Base-by-base conservation (phyloP, 352 stramenopile species). In the Globisporangium iwayamae region DNA sequence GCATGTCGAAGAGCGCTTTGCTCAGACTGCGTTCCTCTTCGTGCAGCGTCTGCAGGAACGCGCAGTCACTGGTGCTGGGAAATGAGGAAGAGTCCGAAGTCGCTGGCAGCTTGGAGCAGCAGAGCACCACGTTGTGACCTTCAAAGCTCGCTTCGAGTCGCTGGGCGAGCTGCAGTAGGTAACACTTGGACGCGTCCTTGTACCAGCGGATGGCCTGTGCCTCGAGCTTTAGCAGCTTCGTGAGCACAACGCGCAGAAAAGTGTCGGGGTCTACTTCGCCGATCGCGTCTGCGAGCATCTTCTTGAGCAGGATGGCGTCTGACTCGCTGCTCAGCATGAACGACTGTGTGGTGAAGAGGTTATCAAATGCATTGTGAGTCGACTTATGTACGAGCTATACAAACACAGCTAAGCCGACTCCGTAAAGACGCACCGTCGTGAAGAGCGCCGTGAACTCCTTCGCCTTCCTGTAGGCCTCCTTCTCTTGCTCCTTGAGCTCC, bases 201-300 rank as follows among this genome's bases (percentile, higher is more conserved):
- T 91, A 94, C 85, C 85, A 94, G 32, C 63, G 60, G 48, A 91
- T 86, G 3, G 85, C 76, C 32, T 93, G 78, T 9, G 70, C 66
- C 57, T 94, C 85, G 22, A 93, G 74, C 20, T 72, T 87, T 9
- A 94, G 56, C 4, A 94, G 53, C 52, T 88, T 83, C 10, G 74
- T 83, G 10, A 94, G 47, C 8, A 82, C 55, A 5, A 76, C 64
- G 25, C 85, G 83, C 61, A 94, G 56, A 13, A 75, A 75, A 16
- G 65, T 75, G 28, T 79, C 69, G 6, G 70, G 65, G 16, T 67
- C 22, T 2, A 87, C 72, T 56, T 79, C 62, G 34, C 83, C 74
- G 57, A 91, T 87, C 2, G 73, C 76, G 3, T 64, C 75, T 3
- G 74, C 62, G n/a, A 91, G 66, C 45, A 89, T 75, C 0, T 56